Evolutionary conservation across 805 yeast genomes (phyloP), one percentile per base, ranked within the genome.

Genomic region (Diddensiella caesifluorescens): DNA sequence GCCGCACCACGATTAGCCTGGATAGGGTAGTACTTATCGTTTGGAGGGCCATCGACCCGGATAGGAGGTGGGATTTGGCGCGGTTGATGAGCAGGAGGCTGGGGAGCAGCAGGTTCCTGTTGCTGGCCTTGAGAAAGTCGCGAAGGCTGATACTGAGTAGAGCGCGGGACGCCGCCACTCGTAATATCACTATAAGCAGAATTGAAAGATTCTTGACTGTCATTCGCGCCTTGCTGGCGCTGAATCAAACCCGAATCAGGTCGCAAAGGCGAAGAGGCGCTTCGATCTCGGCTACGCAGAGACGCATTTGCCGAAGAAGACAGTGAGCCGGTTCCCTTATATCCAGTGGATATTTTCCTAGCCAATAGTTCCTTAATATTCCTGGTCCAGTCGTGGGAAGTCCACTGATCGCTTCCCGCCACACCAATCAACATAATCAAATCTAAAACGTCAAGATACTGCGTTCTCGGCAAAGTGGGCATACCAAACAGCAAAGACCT

Each of bases 401-500:
- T 51, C 90, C 90, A 83, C 27, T 53, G 37, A 27, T 47, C 58
- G 39, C 66, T 60, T 32, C 62, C 71, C 34, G 59, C 60, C 10
- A 60, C 48, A 5, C 60, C 54, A 1, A 59, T 63, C 16, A 79
- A 55, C 46, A 70, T 61, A 22, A 70, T 50, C 25, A 81, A 52
- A 49, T 83, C 92, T 22, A 76, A 73, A 2, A 79, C 72, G 41
- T 78, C 80, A 35, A 86, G 63, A 56, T 84, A 86, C 55, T 84
- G 80, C 29, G 79, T 80, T 42, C 74, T 74, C 0, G 95, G 95
- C 46, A 86, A 70, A 2, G 86, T 80, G 1, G 95, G 95, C 56
- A 86, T 72, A 1, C 84, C 95, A 64, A 85, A 86, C 42, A 86
- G 68, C 56, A 86, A 65, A 12, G 90, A 81, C 25, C 72, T 63